Base-by-base conservation (phyloP, 176 grass and related monocot species). In the Leersia perrieri region DNA sequence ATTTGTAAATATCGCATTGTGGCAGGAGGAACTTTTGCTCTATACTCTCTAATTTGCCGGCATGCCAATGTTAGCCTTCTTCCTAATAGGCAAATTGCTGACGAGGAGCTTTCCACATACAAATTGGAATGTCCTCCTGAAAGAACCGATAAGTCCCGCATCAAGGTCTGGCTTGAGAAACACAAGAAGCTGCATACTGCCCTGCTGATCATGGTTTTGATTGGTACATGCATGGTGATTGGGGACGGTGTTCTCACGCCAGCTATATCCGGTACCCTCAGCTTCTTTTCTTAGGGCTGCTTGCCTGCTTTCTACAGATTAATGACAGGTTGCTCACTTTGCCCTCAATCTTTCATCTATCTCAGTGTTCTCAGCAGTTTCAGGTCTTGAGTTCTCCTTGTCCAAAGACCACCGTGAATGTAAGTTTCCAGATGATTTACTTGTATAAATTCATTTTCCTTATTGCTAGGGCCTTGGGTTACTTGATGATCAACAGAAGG, bases 191-290 rank as follows among this genome's bases (percentile, higher is more conserved):
- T 95, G 62, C 95, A 92, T 15, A 83, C 83, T 41, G 88, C 88
- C 39, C 81, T 98, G 28, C 76, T 98, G 62, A 45, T 98, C 60
- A 90, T 98, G 78, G 95, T 98, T 20, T 91, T 98, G 86, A 87
- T 98, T 28, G 95, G 95, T 39, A 98, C 95, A 31, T 98, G 95
- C 81, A 98, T 98, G 95, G 95, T 98, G 27, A 98, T 98, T 66
- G 95, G 95, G 57, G 95, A 98, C n/a, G 95, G 95, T 14, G 92
- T 98, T 72, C 92, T 98, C 82, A 98, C 95, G 70, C 95, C 95
- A 26, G 95, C 92, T 63, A 98, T 98, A 71, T 94, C 95, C 27
- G 92, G 95, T 95, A 85, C 66, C 20, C 63, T 77, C 36, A 60
- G 20, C 18, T 55, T 70, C 47, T 65, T 41, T 16, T 47, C n/a